Evolutionary conservation across 371 early-diverging fungal genomes (phyloP), one percentile per base, ranked within the genome.

Genomic region (Apophysomyces elegans): DNA sequence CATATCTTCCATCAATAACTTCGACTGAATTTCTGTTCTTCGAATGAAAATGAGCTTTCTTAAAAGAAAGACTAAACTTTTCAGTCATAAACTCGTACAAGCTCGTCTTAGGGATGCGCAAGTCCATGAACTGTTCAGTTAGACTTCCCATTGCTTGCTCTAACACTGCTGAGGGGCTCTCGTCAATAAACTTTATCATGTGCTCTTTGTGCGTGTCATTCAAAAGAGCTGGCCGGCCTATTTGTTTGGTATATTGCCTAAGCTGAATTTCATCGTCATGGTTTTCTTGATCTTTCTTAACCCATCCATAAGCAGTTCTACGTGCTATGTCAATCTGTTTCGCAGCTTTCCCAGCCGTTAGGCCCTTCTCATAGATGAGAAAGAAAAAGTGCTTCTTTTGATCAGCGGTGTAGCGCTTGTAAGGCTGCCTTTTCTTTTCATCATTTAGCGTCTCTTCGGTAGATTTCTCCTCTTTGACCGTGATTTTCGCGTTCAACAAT

Each of bases 171-270:
- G 57, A 61, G 9, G 64, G 58, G 4, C 60, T 54, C 0, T 68
- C 68, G 37, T 63, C 68, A 47, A 68, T 59, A 16, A 61, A 37
- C 44, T 2, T n/a, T n/a, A n/a, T n/a, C n/a, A n/a, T n/a, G n/a
- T n/a, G n/a, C n/a, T n/a, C n/a, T n/a, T n/a, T n/a, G n/a, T n/a
- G n/a, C n/a, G n/a, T n/a, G n/a, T n/a, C n/a, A n/a, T n/a, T n/a
- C n/a, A n/a, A n/a, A n/a, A 68, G 21, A 13, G 62, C 37, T 58
- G 67, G 59, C 37, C 67, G 45, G n/a, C 67, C 68, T 41, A 35
- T 32, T 46, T 14, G 5, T 16, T 46, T 46, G 5, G 46, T 46
- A n/a, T n/a, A n/a, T 46, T 5, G 5, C 14, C 32, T 59, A 41
- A 14, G 32, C 50, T 54, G 63, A 50, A 63, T 54, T 21, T 54